Conservation (phyloP, 345 rosid genomes). For the Gossypium anomalum region DNA sequence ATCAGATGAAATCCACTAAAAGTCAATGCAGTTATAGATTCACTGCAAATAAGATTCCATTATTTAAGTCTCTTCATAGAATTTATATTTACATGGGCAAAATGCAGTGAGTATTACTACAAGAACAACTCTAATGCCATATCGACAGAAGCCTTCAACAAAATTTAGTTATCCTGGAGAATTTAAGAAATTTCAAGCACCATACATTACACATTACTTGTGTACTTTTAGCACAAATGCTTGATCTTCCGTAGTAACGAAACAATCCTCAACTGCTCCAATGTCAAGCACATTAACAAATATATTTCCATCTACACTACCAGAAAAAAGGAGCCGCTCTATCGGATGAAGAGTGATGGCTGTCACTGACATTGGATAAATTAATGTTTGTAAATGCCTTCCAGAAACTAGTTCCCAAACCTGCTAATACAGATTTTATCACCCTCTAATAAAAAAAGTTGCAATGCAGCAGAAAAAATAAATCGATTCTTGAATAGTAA, state of each 20-base stretch:
- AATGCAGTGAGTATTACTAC: not conserved
- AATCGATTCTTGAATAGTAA: not conserved
- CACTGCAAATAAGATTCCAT: constrained; percentile 27
- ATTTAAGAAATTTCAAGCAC: constrained; percentile 27
- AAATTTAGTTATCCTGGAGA: constrained; percentile 1
- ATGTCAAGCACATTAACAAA: constrained; percentile 26
- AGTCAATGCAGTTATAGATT: constrained; percentile 42
- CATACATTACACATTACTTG: constrained; percentile 56
- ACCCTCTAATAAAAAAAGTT: not conserved
- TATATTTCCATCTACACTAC: constrained; percentile 46
- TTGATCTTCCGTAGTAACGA: constrained; percentile 25
- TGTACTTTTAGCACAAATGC: constrained; percentile 41
- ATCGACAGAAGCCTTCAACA: not conserved
- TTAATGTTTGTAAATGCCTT: constrained; percentile 34
- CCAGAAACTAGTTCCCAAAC: constrained; percentile 49
- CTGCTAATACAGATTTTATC: constrained; percentile 21
- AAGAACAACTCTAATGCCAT: not conserved
- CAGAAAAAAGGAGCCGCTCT: constrained; percentile 35
- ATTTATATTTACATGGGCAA: not conserved
- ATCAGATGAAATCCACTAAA: constrained; percentile 32
- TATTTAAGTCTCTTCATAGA: not conserved
- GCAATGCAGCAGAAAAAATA: not conserved
- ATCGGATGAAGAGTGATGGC: constrained; percentile 35
- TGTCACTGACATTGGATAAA: constrained; percentile 35
- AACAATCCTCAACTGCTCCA: constrained; percentile 32